phyloP scores from a whole-genome alignment of 257 asterid genomes.

The Scutellaria minor region DNA sequence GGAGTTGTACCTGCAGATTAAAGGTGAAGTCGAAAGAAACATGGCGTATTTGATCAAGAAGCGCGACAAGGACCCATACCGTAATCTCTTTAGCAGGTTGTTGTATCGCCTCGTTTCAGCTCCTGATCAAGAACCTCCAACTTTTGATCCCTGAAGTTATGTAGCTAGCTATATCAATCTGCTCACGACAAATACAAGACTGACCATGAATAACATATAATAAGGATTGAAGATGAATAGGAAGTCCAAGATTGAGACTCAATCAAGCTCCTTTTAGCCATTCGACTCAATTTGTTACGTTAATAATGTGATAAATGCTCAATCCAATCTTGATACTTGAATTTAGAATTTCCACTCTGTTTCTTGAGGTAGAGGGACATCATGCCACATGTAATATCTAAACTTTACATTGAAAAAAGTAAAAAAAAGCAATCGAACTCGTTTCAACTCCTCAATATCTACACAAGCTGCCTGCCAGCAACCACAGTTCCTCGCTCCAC shows the following conservation, averaged over 20 bases:
- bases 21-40: conserved; percentile 34
- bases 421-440: background rate
- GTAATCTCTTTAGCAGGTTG: conserved; percentile 36
- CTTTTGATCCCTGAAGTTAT: conserved; percentile 44
- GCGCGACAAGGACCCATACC: conserved; percentile 44
- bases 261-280: too few relatives aligned
- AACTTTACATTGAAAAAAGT: too few relatives aligned
- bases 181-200: background rate
- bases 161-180: background rate
- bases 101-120: conserved; percentile 31
- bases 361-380: too few relatives aligned
- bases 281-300: too few relatives aligned
- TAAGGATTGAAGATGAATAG: background rate
- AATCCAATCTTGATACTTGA: too few relatives aligned
- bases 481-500: background rate
- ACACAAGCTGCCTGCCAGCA: too few relatives aligned
- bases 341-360: too few relatives aligned
- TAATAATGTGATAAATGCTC: too few relatives aligned
- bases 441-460: background rate
- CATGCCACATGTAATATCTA: too few relatives aligned
- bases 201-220: background rate
- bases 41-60: conserved; percentile 47
- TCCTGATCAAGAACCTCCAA: conserved; percentile 36
- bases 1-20: conserved; percentile 40
- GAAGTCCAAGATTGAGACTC: too few relatives aligned